Evolutionary conservation across 257 asterid species (phyloP).

Genomic region (Solanum stenotomum): DNA sequence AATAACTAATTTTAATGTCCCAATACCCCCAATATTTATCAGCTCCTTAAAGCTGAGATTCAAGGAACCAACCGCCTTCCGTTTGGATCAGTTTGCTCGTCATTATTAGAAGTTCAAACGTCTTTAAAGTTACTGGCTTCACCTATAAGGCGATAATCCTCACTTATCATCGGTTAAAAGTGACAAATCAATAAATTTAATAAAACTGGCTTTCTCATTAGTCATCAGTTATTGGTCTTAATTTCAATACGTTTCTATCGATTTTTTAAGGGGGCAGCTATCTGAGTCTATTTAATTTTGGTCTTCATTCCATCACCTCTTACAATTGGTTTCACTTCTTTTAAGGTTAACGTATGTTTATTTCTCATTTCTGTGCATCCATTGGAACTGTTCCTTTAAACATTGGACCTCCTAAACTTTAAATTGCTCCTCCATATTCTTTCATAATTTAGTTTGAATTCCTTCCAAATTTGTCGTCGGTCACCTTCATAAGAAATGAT

Average conservation of each 20-base stretch:
- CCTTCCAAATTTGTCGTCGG: not conserved
- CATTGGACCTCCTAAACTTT: not conserved
- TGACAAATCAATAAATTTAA: not conserved
- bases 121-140: not conserved
- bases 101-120: not conserved
- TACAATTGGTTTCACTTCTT: not conserved
- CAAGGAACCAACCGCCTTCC: not conserved
- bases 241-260: not conserved
- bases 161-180: not conserved
- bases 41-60: not conserved
- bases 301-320: not conserved
- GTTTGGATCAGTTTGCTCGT: not conserved
- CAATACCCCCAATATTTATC: not conserved
- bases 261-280: not conserved
- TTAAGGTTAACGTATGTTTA: not conserved
- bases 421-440: not conserved
- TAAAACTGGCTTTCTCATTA: not conserved
- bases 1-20: not conserved
- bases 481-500: not conserved
- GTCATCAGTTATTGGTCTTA: not conserved
- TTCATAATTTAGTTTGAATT: not conserved
- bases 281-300: not conserved
- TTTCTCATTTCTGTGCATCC: not conserved
- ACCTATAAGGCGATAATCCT: not conserved
- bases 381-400: not conserved